phyloP scores from a whole-genome alignment of 345 rosid genomes.

The Toxicodendron radicans region DNA sequence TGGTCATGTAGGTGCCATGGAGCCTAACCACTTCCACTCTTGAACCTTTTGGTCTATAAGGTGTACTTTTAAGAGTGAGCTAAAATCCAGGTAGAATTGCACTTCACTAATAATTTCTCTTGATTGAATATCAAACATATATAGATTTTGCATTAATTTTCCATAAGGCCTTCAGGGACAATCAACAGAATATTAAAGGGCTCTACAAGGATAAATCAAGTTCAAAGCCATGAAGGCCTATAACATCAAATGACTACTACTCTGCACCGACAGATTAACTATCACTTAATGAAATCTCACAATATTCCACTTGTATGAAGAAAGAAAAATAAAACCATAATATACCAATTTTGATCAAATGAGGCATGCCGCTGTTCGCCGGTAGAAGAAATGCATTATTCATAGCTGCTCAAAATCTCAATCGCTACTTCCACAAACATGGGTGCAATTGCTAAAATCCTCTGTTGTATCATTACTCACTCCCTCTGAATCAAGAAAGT shows the following conservation, averaged over 20 bases:
- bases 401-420: constrained; percentile 6
- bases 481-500: constrained; percentile 33
- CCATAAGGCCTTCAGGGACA: background rate
- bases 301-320: background rate
- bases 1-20: too few relatives aligned
- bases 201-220: background rate
- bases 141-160: background rate
- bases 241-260: background rate
- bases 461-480: constrained; percentile 18
- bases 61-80: too few relatives aligned
- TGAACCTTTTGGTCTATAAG: too few relatives aligned
- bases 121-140: background rate
- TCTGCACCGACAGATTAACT: background rate
- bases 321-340: background rate
- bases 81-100: too few relatives aligned
- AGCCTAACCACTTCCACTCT: too few relatives aligned
- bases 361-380: constrained; percentile 3
- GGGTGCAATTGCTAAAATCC: background rate
- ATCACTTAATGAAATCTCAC: background rate
- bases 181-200: background rate
- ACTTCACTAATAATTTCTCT: too few relatives aligned
- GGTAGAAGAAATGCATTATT: constrained; percentile 12
- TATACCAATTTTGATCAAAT: background rate
- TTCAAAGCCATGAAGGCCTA: background rate
- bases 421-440: background rate